Percentiles rank a stretch among this genome's conserved stretches.
phyloP scores from a whole-genome alignment of 129 eudicot genomes.

The Daucus carota region DH1_v3.0 NC_030386.2:22446501-22447000 shows the following conservation, averaged over 20 bases:
- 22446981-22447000: constrained; percentile 41
- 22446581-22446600: constrained; percentile 26
- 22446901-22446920: constrained; percentile 61
- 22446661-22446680: constrained; percentile 77
- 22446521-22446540: constrained; percentile 67
- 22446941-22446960: constrained; percentile 49
- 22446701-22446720: constrained; percentile 49
- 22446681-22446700: constrained; percentile 48
- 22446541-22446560: constrained; percentile 72
- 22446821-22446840: constrained; percentile 53
- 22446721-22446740: constrained; percentile 48
- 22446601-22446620: constrained; percentile 49
- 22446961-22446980: constrained; percentile 61
- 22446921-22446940: constrained; percentile 44
- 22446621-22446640: constrained; percentile 47
- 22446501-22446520: constrained; percentile 37
- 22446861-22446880: constrained; percentile 74
- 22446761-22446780: constrained; percentile 66
- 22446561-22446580: constrained; percentile 60
- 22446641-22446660: constrained; percentile 59
- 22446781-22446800: constrained; percentile 69
- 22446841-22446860: constrained; percentile 70
- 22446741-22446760: constrained; percentile 59
- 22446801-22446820: constrained; percentile 31
- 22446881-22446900: constrained; percentile 41